Evolutionary conservation across 768 basidiomycete genomes (phyloP), one percentile per base, ranked within the genome.

Genomic region (Panaeolus papilionaceus): DNA sequence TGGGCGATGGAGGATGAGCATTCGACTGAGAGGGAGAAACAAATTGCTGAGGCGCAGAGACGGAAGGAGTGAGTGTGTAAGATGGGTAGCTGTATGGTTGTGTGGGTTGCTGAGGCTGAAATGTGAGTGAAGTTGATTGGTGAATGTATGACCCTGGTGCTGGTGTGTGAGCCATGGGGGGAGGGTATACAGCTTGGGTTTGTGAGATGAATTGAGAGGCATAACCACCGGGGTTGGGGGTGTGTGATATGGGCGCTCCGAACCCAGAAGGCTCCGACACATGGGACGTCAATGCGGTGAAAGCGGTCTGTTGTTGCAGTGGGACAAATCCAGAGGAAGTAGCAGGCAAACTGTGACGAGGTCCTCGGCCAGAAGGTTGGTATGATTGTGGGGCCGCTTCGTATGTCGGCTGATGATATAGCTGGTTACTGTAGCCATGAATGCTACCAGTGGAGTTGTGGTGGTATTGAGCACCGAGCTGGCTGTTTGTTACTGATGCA

Each of bases 291-390:
- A 80, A 66, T 20, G 78, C 66, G 14, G 71, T 71, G 70, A 83
- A 84, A 62, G 78, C 75, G 6, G 83, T 76, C 12, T 82, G 72
- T 44, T 77, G 82, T 33, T 83, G 74, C 54, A 90, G 73, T 44
- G 91, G 88, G 64, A 86, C 79, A 71, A 92, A 94, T 12, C 92
- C 91, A 11, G 92, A 91, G 0, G 91, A 88, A 7, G 87, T 78
- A 0, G 85, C 73, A 20, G 91, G 90, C 67, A 92, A 79, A 71
- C 89, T 92, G 70, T 90, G 88, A 64, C 92, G 83, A 12, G 91
- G 87, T 39, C 86, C 87, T 70, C 83, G 83, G 37, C 75, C 72
- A 1, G 83, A 73, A 61, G 82, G 75, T 4, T 79, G 81, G 64
- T 80, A 78, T 49, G 72, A 70, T 33, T 80, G 72, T 16, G 79